Base-by-base conservation (phyloP, 768 basidiomycete species). In the Leccinum truebloodii region DNA sequence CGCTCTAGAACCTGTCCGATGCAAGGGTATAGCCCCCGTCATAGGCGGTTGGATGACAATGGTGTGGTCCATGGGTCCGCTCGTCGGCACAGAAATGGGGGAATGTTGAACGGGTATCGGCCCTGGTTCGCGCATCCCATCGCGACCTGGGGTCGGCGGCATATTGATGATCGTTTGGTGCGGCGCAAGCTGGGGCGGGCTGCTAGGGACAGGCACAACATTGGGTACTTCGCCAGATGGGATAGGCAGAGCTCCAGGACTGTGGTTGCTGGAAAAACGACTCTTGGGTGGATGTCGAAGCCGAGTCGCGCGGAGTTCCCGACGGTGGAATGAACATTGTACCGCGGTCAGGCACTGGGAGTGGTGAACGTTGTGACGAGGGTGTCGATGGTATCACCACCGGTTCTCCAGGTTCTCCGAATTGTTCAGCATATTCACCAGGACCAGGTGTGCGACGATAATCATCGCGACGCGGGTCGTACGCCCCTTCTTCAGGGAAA, bases 401-500 rank as follows among this genome's bases (percentile, higher is more conserved):
- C 30, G 22, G 35, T 8, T 65, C 72, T n/a, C 67, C 73, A 16
- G 7, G 28, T 2, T 67, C 66, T 13, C 49, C 54, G 13, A 32
- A 24, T 12, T 2, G 65, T 26, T 64, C 57, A 48, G 30, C 8
- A 32, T 60, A 65, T 18, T 55, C 61, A 18, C 24, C 14, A 9
- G 60, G 69, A 18, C 24, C 14, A 9, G 60, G 69, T 52, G 2
- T 41, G 54, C 2, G 60, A 54, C 48, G 37, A 41, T 41, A 41
- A 3, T 41, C 41, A 41, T 14, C 41, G 18, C 3, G n/a, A 48
- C 53, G 59, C 3, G 32, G 32, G 1, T 44, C 61, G 30, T 59
- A 65, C 10, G 63, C 61, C 4, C 49, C 54, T n/a, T 75, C 79
- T 26, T 67, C 70, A 8, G 80, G 79, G 55, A 81, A 72, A 22